Evolutionary conservation across 2,329 filamentous ascomycete genomes (phyloP).

Genomic region (Myriosclerotinia scirpicola): DNA sequence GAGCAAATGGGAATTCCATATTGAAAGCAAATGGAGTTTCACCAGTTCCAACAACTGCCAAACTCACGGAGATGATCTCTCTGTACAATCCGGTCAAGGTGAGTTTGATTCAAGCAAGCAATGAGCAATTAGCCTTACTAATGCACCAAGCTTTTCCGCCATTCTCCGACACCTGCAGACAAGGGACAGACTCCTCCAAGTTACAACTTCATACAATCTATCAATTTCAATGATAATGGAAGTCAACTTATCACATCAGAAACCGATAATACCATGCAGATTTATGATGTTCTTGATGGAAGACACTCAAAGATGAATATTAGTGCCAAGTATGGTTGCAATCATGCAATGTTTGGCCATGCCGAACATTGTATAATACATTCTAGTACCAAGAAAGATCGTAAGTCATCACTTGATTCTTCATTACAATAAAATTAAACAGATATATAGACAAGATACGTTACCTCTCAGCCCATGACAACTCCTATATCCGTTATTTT

Average conservation of each 20-base stretch:
- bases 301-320: constrained; percentile 85
- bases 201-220: constrained; percentile 71
- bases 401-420: constrained; percentile 47
- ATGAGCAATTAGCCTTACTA: constrained; percentile 23
- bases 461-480: constrained; percentile 90
- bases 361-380: constrained; percentile 86
- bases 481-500: constrained; percentile 95
- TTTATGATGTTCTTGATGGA: constrained; percentile 91
- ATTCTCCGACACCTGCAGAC: constrained; percentile 52
- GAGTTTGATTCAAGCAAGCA: constrained; percentile 31
- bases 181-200: constrained; percentile 33
- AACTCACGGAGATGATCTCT: constrained; percentile 74
- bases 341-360: constrained; percentile 92
- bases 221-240: constrained; percentile 95
- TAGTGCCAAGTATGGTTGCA: constrained; percentile 95
- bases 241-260: constrained; percentile 89
- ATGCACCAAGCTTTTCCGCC: constrained; percentile 55
- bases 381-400: constrained; percentile 91
- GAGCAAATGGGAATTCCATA: constrained; percentile 30
- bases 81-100: constrained; percentile 81
- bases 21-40: constrained; percentile 29
- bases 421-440: not conserved
- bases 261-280: constrained; percentile 91
- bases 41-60: constrained; percentile 47
- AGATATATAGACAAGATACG: constrained; percentile 67